phyloP scores from a whole-genome alignment of 2,329 filamentous ascomycete genomes.

The Ophiostoma pallidulum region DNA sequence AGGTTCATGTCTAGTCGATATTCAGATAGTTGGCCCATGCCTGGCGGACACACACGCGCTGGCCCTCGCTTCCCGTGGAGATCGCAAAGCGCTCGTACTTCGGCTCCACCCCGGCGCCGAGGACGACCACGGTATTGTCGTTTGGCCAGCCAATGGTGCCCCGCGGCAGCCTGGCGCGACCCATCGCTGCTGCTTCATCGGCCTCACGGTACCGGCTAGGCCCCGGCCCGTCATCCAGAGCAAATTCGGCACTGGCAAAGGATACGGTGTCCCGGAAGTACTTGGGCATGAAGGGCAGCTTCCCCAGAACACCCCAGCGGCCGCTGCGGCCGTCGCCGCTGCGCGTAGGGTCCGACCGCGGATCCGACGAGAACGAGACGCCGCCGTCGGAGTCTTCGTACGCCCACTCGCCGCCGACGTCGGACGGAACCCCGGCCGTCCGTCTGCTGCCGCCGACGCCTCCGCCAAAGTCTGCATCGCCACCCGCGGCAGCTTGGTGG shows the following conservation, averaged over 20 bases:
- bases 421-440: not conserved
- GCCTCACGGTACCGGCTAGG: constrained; percentile 24
- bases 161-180: constrained; percentile 56
- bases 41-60: constrained; percentile 56
- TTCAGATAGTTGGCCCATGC: constrained; percentile 73
- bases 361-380: constrained; percentile 8
- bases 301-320: constrained; percentile 80
- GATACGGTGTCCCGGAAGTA: constrained; percentile 87
- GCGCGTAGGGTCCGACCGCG: constrained; percentile 11
- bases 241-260: constrained; percentile 70
- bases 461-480: not conserved
- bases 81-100: constrained; percentile 83
- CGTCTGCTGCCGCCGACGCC: not conserved
- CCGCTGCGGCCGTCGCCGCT: constrained; percentile 37
- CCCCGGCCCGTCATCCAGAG: constrained; percentile 56
- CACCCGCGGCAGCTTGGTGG: constrained; percentile 26
- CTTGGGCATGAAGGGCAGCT: constrained; percentile 73
- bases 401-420: constrained; percentile 15
- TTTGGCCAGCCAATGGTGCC: constrained; percentile 78
- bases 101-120: constrained; percentile 71
- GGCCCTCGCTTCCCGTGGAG: constrained; percentile 57
- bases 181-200: constrained; percentile 35
- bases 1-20: constrained; percentile 12
- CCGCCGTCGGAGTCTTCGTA: constrained; percentile 15
- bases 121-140: constrained; percentile 62